Conservation (phyloP, 2,329 filamentous ascomycete species). For the Helminthosporium solani region DNA sequence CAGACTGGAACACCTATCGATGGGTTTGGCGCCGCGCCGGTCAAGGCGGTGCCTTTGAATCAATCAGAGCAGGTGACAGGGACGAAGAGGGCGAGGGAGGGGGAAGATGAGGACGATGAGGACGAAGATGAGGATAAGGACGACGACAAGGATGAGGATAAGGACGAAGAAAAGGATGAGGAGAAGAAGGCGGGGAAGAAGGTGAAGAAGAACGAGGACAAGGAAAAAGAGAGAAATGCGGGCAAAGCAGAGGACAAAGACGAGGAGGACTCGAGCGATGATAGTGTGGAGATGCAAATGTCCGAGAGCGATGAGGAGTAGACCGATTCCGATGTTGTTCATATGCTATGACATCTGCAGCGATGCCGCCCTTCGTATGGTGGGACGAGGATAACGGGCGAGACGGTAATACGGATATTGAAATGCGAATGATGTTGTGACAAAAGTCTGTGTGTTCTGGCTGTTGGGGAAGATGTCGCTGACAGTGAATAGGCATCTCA, state of each 20-base stretch:
- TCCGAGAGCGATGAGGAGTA: constrained; percentile 68
- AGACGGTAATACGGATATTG: not conserved
- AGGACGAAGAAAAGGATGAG: constrained; percentile 50
- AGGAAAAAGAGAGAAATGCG: constrained; percentile 64
- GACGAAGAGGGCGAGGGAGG: constrained; percentile 68
- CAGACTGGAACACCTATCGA: constrained; percentile 46
- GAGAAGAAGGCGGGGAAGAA: constrained; percentile 54
- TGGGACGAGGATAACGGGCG: too few relatives aligned
- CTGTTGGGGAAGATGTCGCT: not conserved
- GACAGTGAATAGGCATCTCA: not conserved
- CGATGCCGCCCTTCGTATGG: not conserved
- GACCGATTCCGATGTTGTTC: not conserved
- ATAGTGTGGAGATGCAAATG: constrained; percentile 58
- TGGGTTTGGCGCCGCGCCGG: constrained; percentile 31
- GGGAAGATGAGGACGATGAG: constrained; percentile 57
- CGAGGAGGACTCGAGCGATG: constrained; percentile 58
- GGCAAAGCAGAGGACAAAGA: constrained; percentile 66
- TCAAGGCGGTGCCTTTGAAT: constrained; percentile 34
- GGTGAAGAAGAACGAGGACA: constrained; percentile 34
- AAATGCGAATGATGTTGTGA: not conserved
- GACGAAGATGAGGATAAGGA: constrained; percentile 10
- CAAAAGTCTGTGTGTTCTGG: not conserved
- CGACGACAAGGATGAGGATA: too few relatives aligned
- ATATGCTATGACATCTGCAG: not conserved
- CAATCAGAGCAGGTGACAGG: constrained; percentile 53